Percentiles rank a stretch among this genome's conserved stretches.
Evolutionary conservation across 768 basidiomycete genomes (phyloP).

Genomic region (Auriscalpium vulgare): DNA sequence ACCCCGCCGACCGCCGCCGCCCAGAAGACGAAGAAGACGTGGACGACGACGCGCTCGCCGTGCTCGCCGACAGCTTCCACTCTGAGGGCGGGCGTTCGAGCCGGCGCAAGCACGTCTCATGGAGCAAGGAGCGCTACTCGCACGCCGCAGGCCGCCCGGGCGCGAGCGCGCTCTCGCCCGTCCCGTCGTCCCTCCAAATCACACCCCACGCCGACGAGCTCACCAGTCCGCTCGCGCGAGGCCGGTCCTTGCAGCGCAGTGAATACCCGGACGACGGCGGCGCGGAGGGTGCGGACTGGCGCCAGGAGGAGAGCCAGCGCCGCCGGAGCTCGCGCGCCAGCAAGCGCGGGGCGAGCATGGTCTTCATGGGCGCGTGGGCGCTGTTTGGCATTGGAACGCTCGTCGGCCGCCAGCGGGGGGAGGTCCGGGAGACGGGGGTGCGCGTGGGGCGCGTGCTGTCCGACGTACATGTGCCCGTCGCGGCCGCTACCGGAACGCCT

Average conservation of each 20-base stretch:
- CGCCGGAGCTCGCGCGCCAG: slow-evolving; percentile 50
- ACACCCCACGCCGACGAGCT: slow-evolving; percentile 6
- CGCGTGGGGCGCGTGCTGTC: slow-evolving; percentile 44
- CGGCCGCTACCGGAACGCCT: background rate
- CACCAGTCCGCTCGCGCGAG: slow-evolving; percentile 23
- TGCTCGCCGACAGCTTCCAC: slow-evolving; percentile 67
- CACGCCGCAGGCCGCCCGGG: slow-evolving; percentile 22
- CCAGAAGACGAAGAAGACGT: slow-evolving; percentile 36
- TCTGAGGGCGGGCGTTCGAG: slow-evolving; percentile 53
- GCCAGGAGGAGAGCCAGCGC: slow-evolving; percentile 10
- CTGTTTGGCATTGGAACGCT: slow-evolving; percentile 62
- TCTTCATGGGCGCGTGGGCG: slow-evolving; percentile 73
- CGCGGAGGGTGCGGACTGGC: slow-evolving; percentile 1
- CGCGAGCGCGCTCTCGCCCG: slow-evolving; percentile 14
- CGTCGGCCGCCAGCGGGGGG: slow-evolving; percentile 23
- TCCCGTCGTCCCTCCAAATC: slow-evolving; percentile 24
- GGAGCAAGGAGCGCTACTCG: slow-evolving; percentile 51
- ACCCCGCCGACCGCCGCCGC: slow-evolving; percentile 7
- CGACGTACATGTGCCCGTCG: slow-evolving; percentile 1
- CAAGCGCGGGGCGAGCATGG: slow-evolving; percentile 65
- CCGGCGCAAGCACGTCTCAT: slow-evolving; percentile 50
- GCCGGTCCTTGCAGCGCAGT: slow-evolving; percentile 38
- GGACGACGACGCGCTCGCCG: slow-evolving; percentile 45
- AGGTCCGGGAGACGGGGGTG: slow-evolving; percentile 20
- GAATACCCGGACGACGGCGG: slow-evolving; percentile 16